phyloP scores from a whole-genome alignment of 2,329 filamentous ascomycete species.

The Neocatenulostroma microsporum region DNA sequence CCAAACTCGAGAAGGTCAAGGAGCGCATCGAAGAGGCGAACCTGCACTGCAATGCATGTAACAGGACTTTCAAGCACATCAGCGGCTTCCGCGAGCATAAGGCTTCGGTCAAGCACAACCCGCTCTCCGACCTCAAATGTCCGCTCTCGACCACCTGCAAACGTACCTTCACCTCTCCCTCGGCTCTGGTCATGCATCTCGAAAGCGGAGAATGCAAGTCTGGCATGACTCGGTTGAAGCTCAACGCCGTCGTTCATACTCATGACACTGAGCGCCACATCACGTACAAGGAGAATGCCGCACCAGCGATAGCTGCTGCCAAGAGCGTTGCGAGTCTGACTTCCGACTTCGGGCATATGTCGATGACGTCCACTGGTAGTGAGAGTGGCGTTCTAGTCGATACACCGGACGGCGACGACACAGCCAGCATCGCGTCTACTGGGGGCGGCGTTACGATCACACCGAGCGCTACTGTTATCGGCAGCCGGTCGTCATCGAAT shows the following conservation, averaged over 20 bases:
- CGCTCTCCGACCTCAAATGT: conserved; percentile 10
- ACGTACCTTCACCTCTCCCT: conserved; percentile 9
- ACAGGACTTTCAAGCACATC: conserved; percentile 6
- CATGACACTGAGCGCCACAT: conserved; percentile 12
- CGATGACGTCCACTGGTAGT: too few species aligned
- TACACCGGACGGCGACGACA: conserved; percentile 3
- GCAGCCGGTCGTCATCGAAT: too few species aligned
- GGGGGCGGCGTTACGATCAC: too few species aligned
- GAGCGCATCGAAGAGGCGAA: conserved; percentile 8
- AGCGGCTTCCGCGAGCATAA: conserved; percentile 12
- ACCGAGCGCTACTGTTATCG: too few species aligned
- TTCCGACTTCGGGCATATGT: not conserved
- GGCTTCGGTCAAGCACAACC: conserved; percentile 14
- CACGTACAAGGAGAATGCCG: conserved; percentile 4
- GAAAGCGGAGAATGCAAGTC: conserved; percentile 13
- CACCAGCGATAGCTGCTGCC: not conserved
- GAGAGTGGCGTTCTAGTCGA: too few species aligned
- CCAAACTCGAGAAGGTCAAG: conserved; percentile 1
- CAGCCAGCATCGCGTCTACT: too few species aligned
- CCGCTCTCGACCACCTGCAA: conserved; percentile 10
- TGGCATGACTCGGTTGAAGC: conserved; percentile 13
- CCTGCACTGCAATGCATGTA: conserved; percentile 11
- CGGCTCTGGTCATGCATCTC: conserved; percentile 12
- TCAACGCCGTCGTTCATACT: conserved; percentile 10
- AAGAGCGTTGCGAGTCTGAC: conserved; percentile 1